These are phyloP conservation scores for Panicum miliaceum DNA, from an alignment of 176 grass and related monocot genomes.

Conservation along the genomic window DNA sequence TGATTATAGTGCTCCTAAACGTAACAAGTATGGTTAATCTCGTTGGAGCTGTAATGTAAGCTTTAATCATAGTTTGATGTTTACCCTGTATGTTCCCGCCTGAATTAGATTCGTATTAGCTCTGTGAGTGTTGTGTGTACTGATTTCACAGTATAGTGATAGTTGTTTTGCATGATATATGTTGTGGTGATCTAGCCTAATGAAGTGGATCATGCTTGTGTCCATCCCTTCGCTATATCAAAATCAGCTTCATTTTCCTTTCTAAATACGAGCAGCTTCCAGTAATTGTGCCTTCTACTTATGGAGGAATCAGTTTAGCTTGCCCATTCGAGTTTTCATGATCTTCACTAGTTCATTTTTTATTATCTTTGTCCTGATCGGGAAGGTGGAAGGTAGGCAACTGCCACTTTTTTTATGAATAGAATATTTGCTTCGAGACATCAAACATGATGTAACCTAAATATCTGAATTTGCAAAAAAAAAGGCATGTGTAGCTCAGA, in stretches of 20 bases:
- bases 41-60: background rate
- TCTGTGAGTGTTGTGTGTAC: background rate
- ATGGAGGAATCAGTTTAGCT: background rate
- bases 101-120: background rate
- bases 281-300: background rate
- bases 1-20: background rate
- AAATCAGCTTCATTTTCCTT: background rate
- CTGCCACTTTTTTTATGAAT: background rate
- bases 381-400: constrained; percentile 2
- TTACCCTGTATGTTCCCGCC: background rate
- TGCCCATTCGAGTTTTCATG: no score
- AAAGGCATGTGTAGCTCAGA: background rate
- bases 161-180: background rate
- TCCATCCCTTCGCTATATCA: background rate
- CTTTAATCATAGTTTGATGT: background rate
- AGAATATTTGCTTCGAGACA: background rate
- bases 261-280: background rate
- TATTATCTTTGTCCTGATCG: background rate
- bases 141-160: background rate
- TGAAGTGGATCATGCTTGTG: background rate
- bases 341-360: no score
- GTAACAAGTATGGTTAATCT: background rate
- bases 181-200: background rate
- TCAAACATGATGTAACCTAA: background rate
- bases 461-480: background rate